Conservation (phyloP, 768 basidiomycete species). For the Tephrocybe sp. region DNA sequence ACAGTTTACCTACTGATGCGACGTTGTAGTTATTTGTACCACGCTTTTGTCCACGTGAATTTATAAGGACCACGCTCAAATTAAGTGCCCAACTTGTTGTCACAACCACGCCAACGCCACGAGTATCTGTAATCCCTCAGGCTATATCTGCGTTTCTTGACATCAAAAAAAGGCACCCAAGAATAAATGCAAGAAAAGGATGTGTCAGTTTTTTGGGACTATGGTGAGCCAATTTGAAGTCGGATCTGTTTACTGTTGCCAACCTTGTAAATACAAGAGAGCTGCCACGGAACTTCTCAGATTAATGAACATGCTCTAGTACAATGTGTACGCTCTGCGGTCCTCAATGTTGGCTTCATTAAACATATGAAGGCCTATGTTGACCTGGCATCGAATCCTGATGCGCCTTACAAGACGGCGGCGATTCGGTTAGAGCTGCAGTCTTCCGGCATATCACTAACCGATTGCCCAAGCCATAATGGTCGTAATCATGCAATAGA, state of each 20-base stretch:
- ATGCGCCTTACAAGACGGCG: conserved; percentile 27
- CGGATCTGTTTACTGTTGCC: background rate
- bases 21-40: too few relatives aligned
- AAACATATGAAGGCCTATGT: conserved; percentile 57
- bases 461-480: conserved; percentile 30
- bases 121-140: too few relatives aligned
- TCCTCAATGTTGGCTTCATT: conserved; percentile 47
- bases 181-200: conserved; percentile 1
- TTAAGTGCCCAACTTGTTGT: too few relatives aligned
- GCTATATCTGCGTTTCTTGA: too few relatives aligned
- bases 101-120: background rate
- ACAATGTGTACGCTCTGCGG: conserved; percentile 42
- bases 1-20: too few relatives aligned
- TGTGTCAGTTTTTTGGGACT: conserved; percentile 13
- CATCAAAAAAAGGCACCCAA: too few relatives aligned
- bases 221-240: too few relatives aligned
- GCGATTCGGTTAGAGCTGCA: conserved; percentile 43
- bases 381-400: conserved; percentile 36
- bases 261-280: conserved; percentile 31
- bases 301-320: conserved; percentile 43
- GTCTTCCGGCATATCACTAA: conserved; percentile 44
- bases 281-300: conserved; percentile 37
- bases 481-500: conserved; percentile 37
- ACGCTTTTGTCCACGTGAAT: too few relatives aligned
- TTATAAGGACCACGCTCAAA: too few relatives aligned